Evolutionary conservation across 495 filamentous ascomycete species (phyloP), one percentile per base, ranked within the genome.

Genomic region (Talaromyces proteolyticus): DNA sequence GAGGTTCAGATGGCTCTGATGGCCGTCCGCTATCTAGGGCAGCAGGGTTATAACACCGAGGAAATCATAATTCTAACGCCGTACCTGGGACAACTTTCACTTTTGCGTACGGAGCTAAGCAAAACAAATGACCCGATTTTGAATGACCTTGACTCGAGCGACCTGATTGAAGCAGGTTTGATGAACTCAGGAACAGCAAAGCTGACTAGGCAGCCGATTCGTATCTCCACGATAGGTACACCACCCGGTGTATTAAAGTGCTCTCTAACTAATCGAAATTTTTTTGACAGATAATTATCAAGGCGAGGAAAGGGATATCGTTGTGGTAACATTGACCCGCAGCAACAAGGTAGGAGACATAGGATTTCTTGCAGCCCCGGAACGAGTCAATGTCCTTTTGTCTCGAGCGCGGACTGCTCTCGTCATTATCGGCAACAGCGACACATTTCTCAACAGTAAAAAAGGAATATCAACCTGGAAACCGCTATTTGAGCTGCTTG

Each of bases 271-370:
- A n/a, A n/a, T n/a, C n/a, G n/a, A n/a, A n/a, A n/a, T n/a, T n/a
- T 25, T 29, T 29, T 45, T 54, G 10, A 55, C 39, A 84, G 86
- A 91, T 56, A 91, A 91, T 49, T 92, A 85, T 51, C 88, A 91
- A 61, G 88, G 88, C 3, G 87, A 92, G 54, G 87, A 92, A 51
- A 85, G 80, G 43, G 79, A 90, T 5, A 86, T 90, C 21, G 85
- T 91, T 1, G 72, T 92, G 26, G 81, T 64, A 0, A 79, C 77
- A 0, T 60, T 91, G 4, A 88, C 85, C 0, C 68, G 88, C 10
- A 85, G 85, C 58, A 92, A 91, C 54, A 52, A 63, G 1, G 48
- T 50, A 0, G 71, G 77, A 0, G 84, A 89, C 34, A 86, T 89
- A 29, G 87, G 88, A 1, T 92, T 92, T 63, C 87, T 92, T 82